Evolutionary conservation across 805 yeast species (phyloP).

Genomic region (Starmerella bombicola): DNA sequence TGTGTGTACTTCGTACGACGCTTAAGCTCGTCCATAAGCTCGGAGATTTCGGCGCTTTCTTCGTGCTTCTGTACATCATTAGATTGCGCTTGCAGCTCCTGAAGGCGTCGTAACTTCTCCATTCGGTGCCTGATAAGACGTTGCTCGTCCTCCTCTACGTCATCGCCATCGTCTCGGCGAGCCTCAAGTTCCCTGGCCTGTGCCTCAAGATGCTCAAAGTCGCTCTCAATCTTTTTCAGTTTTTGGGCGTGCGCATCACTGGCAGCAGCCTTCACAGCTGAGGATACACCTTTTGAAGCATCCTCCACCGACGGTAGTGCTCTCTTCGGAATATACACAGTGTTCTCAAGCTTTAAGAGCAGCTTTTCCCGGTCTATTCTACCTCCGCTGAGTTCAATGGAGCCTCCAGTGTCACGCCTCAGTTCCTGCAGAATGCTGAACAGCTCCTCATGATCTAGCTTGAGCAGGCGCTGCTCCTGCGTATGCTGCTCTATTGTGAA

Average conservation of each 20-base stretch:
- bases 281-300: neutral
- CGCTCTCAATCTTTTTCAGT: conserved; percentile 23
- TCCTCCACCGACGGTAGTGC: neutral
- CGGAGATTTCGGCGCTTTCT: conserved; percentile 12
- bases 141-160: conserved; percentile 41
- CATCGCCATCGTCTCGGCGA: conserved; percentile 60
- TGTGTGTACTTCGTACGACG: conserved; percentile 10
- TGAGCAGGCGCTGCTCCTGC: conserved; percentile 33
- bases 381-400: conserved; percentile 20
- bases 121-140: conserved; percentile 12
- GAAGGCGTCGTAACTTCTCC: conserved; percentile 53
- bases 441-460: conserved; percentile 45
- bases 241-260: neutral
- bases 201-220: conserved; percentile 38
- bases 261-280: neutral
- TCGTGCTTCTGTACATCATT: conserved; percentile 44
- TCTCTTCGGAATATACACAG: conserved; percentile 7
- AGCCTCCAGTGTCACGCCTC: conserved; percentile 3
- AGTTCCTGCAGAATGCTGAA: conserved; percentile 46
- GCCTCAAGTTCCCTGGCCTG: conserved; percentile 41
- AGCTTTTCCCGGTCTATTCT: conserved; percentile 27
- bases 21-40: conserved; percentile 19
- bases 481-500: conserved; percentile 40
- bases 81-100: conserved; percentile 54
- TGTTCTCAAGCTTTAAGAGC: conserved; percentile 23